A percentile compares a stretch with the other conserved stretches of the same genome.
These are phyloP conservation scores for Trichoderma sp. DNA, from an alignment of 2,329 filamentous ascomycete species.

Conservation along the genomic window DNA sequence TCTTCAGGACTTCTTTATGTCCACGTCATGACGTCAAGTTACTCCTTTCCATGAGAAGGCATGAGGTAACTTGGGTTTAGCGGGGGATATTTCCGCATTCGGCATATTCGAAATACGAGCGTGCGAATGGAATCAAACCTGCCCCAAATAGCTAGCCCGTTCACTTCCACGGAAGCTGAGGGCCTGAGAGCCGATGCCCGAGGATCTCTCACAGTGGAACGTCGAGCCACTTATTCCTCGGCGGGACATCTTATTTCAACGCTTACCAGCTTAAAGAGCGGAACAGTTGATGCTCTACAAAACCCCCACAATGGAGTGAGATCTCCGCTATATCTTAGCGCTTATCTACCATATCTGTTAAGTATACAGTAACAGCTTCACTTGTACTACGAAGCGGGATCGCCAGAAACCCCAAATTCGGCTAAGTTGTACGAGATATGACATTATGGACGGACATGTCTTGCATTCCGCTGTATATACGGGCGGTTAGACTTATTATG, in stretches of 20 bases:
- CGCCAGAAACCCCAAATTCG: not conserved
- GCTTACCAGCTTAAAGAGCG: not conserved
- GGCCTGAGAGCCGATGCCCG: not conserved
- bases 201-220: not conserved
- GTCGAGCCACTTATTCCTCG: not conserved
- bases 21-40: not conserved
- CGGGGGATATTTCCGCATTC: not conserved
- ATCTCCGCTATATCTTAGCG: too few species aligned
- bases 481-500: not conserved
- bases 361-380: not conserved
- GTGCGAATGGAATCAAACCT: not conserved
- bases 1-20: not conserved
- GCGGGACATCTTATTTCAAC: not conserved
- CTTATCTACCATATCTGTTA: not conserved
- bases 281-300: not conserved
- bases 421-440: not conserved
- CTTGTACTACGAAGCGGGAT: not conserved
- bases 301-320: too few species aligned
- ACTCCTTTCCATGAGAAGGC: not conserved
- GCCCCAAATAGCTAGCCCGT: not conserved
- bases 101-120: not conserved
- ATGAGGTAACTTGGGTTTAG: not conserved
- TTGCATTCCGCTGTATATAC: not conserved
- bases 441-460: not conserved
- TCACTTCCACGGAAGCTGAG: not conserved